Conservation (phyloP, 495 filamentous ascomycete genomes). For the Poronia punctata region DNA sequence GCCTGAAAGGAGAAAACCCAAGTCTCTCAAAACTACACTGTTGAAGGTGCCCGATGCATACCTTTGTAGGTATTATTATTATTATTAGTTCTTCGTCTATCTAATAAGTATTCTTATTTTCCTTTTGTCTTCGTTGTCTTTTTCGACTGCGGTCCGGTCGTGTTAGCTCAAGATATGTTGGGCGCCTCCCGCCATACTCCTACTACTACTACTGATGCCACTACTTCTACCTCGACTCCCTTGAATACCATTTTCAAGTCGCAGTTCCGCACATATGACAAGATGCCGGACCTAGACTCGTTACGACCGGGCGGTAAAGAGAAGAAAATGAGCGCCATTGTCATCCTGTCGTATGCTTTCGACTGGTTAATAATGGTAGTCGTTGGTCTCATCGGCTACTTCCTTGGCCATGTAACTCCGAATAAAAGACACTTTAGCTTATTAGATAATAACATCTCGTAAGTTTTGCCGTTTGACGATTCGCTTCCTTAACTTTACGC, state of each 20-base stretch:
- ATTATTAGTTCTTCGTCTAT: no score
- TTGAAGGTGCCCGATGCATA: no score
- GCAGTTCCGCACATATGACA: constrained; percentile 12
- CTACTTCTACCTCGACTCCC: no score
- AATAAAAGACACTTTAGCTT: constrained; percentile 50
- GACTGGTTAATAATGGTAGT: constrained; percentile 40
- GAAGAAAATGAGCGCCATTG: constrained; percentile 21
- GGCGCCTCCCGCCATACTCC: constrained; percentile 6
- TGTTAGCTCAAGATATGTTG: constrained; percentile 2
- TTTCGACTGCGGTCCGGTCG: no score
- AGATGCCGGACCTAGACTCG: constrained; percentile 20
- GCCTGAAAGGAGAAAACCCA: no score
- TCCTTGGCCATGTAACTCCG: constrained; percentile 46
- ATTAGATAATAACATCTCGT: constrained; percentile 39
- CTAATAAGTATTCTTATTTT: no score
- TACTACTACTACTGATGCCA: no score
- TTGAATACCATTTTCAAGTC: constrained; percentile 2
- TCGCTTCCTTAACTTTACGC: not conserved
- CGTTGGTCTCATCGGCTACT: constrained; percentile 32
- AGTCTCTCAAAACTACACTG: no score
- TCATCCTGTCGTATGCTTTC: constrained; percentile 36
- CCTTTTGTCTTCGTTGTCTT: no score
- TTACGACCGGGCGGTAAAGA: constrained; percentile 14
- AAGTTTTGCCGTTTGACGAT: constrained; percentile 14
- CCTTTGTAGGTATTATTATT: no score